Evolutionary conservation across 176 grass and related monocot genomes (phyloP), one percentile per base, ranked within the genome.

Genomic region (Puya raimondii): DNA sequence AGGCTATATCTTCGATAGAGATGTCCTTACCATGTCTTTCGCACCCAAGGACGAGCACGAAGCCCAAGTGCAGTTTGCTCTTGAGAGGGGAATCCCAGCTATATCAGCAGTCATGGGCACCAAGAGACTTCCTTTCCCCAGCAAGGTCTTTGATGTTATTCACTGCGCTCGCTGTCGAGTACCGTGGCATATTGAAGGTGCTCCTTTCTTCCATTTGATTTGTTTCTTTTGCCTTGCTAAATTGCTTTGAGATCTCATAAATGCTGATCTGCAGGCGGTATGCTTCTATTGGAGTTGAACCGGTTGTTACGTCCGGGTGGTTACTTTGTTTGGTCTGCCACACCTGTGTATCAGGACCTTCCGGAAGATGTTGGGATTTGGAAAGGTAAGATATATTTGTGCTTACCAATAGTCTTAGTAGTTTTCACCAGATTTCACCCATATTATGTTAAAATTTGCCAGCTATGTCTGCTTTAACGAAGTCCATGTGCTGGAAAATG

Each of bases 11-110:
- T 99, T 99, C 80, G 95, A 99, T 48, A 94, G 95, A 94, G 90
- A 99, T 78, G 87, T 80, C 16, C 80, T 99, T 51, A 79, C 90
- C 15, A 94, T 94, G 95, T 99, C 95, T 76, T 99, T 99, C 82
- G 95, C 95, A 78, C 95, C 95, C 54, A 99, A 99, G 80, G 95
- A 99, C 65, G 95, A 99, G 87, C 95, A 99, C 73, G 95, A 99
- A 83, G 95, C 90, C 49, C 95, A 99, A 87, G 87, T 99, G 72
- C 95, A 99, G 76, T 99, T 99, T 86, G 95, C 95, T 47, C 73
- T 99, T 12, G 95, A 99, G 76, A 91, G 95, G 78, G 95, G 95
- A 74, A 91, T 99, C 77, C 95, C 95, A 73, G 95, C 95, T 71
- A 86, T 99, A 75, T 99, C 87, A 78, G 95, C 95, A 65, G 95